Conservation (phyloP, 2,329 filamentous ascomycete genomes). For the Neopestalotiopsis sp. region DNA sequence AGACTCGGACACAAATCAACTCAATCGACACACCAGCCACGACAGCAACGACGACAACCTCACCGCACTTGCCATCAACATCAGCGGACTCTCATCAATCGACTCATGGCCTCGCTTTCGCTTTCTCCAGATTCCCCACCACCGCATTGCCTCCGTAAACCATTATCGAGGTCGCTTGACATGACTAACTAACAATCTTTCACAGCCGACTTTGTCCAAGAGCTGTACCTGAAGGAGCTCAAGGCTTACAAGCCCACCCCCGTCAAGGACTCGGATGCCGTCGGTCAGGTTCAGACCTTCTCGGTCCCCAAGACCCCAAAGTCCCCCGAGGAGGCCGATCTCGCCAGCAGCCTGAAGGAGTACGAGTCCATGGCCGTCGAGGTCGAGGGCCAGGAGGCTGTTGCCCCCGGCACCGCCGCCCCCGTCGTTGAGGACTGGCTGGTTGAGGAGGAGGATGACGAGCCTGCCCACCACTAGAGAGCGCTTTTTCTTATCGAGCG, state of each 20-base stretch:
- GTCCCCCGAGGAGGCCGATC: conserved; percentile 92
- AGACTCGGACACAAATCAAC: conserved; percentile 8
- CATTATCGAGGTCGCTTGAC: conserved; percentile 3
- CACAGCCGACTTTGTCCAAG: conserved; percentile 94
- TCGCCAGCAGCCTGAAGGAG: conserved; percentile 87
- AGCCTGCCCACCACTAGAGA: conserved; percentile 57
- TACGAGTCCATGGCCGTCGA: conserved; percentile 96
- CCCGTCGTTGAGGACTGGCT: conserved; percentile 76
- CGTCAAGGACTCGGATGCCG: conserved; percentile 84
- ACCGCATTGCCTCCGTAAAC: not conserved
- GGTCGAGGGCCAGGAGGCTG: conserved; percentile 82
- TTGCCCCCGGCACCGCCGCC: conserved; percentile 62
- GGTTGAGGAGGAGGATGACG: conserved; percentile 74
- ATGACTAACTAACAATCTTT: not conserved
- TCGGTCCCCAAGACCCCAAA: conserved; percentile 76
- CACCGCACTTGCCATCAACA: not conserved
- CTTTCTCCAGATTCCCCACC: not conserved
- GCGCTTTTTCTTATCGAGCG: not conserved
- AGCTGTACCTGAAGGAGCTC: conserved; percentile 95
- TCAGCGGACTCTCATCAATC: not conserved
- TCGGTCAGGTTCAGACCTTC: conserved; percentile 93
- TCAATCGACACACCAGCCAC: not conserved
- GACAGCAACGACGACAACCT: not conserved
- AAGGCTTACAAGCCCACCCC: conserved; percentile 89
- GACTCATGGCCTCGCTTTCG: not conserved